Percentiles rank a stretch among this genome's conserved stretches.
These are phyloP conservation scores for Gnomoniopsis sp. DNA, from an alignment of 2,329 filamentous ascomycete genomes.

Conservation along the genomic window DNA sequence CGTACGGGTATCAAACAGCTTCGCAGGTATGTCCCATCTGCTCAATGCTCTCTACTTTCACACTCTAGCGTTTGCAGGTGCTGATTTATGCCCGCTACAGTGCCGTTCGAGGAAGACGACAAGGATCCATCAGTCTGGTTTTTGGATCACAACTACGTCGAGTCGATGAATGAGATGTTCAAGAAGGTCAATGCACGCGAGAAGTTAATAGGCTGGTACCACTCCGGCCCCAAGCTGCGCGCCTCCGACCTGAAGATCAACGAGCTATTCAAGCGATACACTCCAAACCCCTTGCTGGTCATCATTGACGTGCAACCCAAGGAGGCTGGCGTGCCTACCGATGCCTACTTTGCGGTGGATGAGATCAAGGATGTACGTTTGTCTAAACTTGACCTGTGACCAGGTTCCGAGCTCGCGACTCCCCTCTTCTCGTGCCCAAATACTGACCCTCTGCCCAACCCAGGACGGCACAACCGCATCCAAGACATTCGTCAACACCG, in stretches of 20 bases:
- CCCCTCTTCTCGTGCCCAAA: background rate
- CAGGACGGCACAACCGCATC: constrained; percentile 96
- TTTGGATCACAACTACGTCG: constrained; percentile 98
- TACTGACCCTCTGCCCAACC: constrained; percentile 14
- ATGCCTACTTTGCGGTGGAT: constrained; percentile 98
- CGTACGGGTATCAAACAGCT: constrained; percentile 97
- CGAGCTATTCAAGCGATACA: constrained; percentile 99
- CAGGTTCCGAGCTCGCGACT: background rate
- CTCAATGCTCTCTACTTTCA: constrained; percentile 2
- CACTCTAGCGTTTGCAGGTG: constrained; percentile 5
- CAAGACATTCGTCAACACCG: constrained; percentile 97
- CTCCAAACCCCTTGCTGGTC: constrained; percentile 89
- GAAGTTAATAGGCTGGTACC: constrained; percentile 99
- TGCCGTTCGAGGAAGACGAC: constrained; percentile 95
- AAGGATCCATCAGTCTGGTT: constrained; percentile 99
- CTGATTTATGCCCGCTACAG: constrained; percentile 17
- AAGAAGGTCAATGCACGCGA: constrained; percentile 99
- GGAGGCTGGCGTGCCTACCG: constrained; percentile 94
- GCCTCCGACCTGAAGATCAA: constrained; percentile 99
- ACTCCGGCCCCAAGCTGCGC: constrained; percentile 93
- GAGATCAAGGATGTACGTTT: constrained; percentile 94
- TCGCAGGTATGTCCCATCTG: constrained; percentile 66
- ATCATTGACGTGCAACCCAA: constrained; percentile 99
- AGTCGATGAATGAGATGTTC: constrained; percentile 99
- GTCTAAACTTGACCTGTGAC: background rate